Base-by-base conservation (phyloP, 2,329 filamentous ascomycete genomes). In the Beauveria pseudobassiana region DNA sequence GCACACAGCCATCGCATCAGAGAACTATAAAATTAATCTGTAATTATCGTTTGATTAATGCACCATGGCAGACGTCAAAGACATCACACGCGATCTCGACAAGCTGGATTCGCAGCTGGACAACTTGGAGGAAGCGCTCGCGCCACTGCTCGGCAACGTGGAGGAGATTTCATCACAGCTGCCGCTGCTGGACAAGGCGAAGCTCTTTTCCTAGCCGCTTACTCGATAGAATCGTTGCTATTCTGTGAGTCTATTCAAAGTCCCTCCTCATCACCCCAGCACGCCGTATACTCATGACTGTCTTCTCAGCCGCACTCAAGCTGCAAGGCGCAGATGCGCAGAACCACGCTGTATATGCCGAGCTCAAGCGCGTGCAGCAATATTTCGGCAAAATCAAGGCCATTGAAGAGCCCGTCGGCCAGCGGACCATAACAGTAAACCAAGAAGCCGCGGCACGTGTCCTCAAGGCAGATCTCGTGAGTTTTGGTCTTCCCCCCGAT, bases 381-480 rank as follows among this genome's bases (percentile, higher is more conserved):
- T 98, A 98, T 74, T 96, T 96, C 75, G 86, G 84, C 63, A 99
- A 98, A 78, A 93, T 98, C 72, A 91, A 95, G 71, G 79, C 80
- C 16, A 82, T 86, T 3, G 92, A 97, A 74, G 82, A 79, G 7
- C 82, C 84, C 1, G 80, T 82, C 3, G 74, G 77, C 59, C 79
- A 84, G 69, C 81, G 82, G 38, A 78, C 74, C 48, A 70, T 75
- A 63, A 82, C 77, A 1, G 76, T 90, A 65, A 84, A 97, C 70
- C 93, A 89, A 68, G 84, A 85, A 66, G 93, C 91, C 6, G 90
- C 91, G 16, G 85, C 84, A 57, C 83, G 93, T 56, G 90, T 99
- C 63, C 87, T 99, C 68, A 91, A 88, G 71, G 85, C 90, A 63
- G 91, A 90, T 59, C 76, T 98, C 69, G 88, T 90, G 77, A 67